Evolutionary conservation across 768 basidiomycete species (phyloP).

Genomic region (Boletus insuetus): DNA sequence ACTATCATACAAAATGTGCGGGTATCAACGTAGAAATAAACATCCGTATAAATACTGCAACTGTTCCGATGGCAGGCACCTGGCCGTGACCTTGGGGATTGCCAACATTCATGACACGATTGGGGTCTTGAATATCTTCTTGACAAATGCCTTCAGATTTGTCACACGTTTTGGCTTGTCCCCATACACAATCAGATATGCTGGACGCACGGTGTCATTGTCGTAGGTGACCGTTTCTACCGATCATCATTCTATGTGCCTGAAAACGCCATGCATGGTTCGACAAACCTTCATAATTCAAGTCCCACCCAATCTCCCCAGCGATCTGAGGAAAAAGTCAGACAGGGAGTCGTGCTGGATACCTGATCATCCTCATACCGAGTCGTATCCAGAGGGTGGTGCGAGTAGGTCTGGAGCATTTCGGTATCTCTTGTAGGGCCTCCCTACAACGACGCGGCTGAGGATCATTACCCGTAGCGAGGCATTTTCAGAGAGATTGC

Average conservation of each 20-base stretch:
- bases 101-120: conserved; percentile 23
- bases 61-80: neutral
- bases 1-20: conserved; percentile 17
- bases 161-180: conserved; percentile 17
- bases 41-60: conserved; percentile 9
- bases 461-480: conserved; percentile 51
- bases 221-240: conserved; percentile 62
- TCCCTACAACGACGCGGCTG: conserved; percentile 65
- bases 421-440: conserved; percentile 45
- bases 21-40: conserved; percentile 12
- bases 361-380: conserved; percentile 38
- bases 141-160: conserved; percentile 28
- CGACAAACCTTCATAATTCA: conserved; percentile 54
- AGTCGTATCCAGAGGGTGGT: conserved; percentile 59
- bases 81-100: neutral
- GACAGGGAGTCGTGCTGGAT: neutral
- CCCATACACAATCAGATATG: conserved; percentile 64
- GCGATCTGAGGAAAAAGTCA: conserved; percentile 41
- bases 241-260: neutral
- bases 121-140: conserved; percentile 31
- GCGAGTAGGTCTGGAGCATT: conserved; percentile 48
- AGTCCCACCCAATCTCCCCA: conserved; percentile 59
- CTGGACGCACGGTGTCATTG: conserved; percentile 66
- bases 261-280: neutral
- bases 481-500: conserved; percentile 41